Evolutionary conservation across 2,329 filamentous ascomycete species (phyloP), one percentile per base, ranked within the genome.

Genomic region (Pestalotiopsis sp.): DNA sequence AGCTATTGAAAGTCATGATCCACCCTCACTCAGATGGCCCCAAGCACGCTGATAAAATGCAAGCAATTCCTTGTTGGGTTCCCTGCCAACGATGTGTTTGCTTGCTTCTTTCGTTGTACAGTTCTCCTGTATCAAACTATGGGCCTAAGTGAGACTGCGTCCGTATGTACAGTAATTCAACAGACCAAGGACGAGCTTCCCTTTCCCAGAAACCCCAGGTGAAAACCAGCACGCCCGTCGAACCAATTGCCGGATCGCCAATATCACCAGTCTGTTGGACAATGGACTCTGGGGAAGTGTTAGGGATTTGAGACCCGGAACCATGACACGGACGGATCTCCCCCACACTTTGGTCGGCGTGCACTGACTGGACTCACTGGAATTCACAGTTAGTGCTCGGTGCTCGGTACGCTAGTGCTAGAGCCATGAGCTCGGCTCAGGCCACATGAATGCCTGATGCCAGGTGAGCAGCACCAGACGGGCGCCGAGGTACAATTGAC

Each of bases 401-500:
- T 52, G 45, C 45, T 52, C 45, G 45, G 45, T 52, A 52, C 45
- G 17, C 20, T 52, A 52, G 45, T 20, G 45, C 45, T 52, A n/a
- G 45, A n/a, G 45, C 14, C 27, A 25, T 11, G 49, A 61, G 56
- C 36, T 67, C 65, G 65, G 63, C 39, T 58, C 38, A 45, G 31
- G 66, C 63, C 71, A 73, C 65, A 70, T 73, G 68, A 72, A 69
- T 70, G 23, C n/a, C 52, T 9, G 7, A 69, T 70, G 23, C n/a
- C 52, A 36, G 7, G 31, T 9, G 31, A 36, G 31, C 31, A 59
- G 70, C 65, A 74, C 74, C 71, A 23, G 71, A 74, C n/a, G 75
- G 68, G 71, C 69, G 69, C 77, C 77, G 76, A 77, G 77, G 77
- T 76, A 73, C 71, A 68, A 71, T 76, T 78, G 67, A 76, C 77